Percentiles rank a stretch among this genome's conserved stretches.
Evolutionary conservation across 2,329 filamentous ascomycete genomes (phyloP).

Genomic region (Xylaria sp.): DNA sequence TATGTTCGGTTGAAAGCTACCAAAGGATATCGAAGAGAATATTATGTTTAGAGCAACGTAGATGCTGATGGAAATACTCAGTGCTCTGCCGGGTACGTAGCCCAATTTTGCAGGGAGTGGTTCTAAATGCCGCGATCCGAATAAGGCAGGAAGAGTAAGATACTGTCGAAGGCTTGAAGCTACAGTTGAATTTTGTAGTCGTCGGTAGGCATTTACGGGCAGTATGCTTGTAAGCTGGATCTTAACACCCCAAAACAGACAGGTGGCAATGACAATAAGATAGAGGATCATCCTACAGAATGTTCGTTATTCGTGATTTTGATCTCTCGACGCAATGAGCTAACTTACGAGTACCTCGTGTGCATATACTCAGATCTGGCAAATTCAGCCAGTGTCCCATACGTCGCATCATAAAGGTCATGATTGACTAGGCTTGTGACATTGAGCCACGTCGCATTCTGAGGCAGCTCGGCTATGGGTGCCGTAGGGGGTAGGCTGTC

Average conservation of each 20-base stretch:
- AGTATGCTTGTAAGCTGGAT: conserved; percentile 32
- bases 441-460: conserved; percentile 47
- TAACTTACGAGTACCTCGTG: conserved; percentile 48
- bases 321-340: background rate
- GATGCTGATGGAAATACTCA: conserved; percentile 35
- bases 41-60: conserved; percentile 37
- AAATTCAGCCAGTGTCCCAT: conserved; percentile 46
- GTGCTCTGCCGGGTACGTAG: conserved; percentile 36
- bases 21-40: conserved; percentile 37
- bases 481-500: conserved; percentile 41
- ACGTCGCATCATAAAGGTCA: conserved; percentile 45
- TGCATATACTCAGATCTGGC: conserved; percentile 46
- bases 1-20: conserved; percentile 39
- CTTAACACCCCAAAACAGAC: conserved; percentile 36
- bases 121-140: conserved; percentile 33
- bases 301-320: background rate
- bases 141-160: conserved; percentile 34
- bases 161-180: conserved; percentile 32
- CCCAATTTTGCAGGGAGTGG: conserved; percentile 37
- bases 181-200: conserved; percentile 22
- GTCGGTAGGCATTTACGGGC: conserved; percentile 25
- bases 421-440: conserved; percentile 48
- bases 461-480: conserved; percentile 40
- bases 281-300: conserved; percentile 36
- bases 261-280: conserved; percentile 40